A percentile compares a stretch with the other conserved stretches of the same genome.
These are phyloP conservation scores for Plasmopara halstedii DNA, from an alignment of 352 stramenopile species.

Conservation along the genomic window DNA sequence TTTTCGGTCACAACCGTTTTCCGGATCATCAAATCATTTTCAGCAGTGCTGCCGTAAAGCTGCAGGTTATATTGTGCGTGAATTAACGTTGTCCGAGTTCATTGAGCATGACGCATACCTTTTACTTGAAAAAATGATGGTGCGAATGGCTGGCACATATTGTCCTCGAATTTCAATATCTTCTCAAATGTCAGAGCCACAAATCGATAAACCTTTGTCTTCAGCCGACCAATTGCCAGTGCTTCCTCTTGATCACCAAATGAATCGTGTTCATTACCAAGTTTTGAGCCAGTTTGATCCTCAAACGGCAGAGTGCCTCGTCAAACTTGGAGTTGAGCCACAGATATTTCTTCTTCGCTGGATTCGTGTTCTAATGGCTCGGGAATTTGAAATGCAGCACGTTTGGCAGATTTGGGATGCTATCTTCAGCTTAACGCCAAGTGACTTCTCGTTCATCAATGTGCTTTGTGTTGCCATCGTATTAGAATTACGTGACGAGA, in stretches of 20 bases:
- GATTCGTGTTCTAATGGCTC: slow-evolving; percentile 70
- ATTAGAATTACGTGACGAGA: slow-evolving; percentile 54
- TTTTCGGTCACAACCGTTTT: slow-evolving; percentile 38
- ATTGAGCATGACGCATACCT: slow-evolving; percentile 66
- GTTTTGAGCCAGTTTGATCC: slow-evolving; percentile 57
- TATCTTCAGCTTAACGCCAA: slow-evolving; percentile 63
- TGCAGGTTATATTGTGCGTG: slow-evolving; percentile 38
- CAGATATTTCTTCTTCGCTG: slow-evolving; percentile 70
- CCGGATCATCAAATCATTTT: slow-evolving; percentile 30
- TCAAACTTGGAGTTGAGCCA: slow-evolving; percentile 41
- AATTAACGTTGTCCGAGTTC: slow-evolving; percentile 36
- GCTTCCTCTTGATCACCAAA: slow-evolving; percentile 58
- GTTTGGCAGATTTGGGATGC: slow-evolving; percentile 77
- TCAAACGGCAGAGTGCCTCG: slow-evolving; percentile 44
- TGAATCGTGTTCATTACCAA: slow-evolving; percentile 67
- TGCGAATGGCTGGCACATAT: slow-evolving; percentile 64
- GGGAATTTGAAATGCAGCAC: slow-evolving; percentile 64
- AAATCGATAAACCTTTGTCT: slow-evolving; percentile 14
- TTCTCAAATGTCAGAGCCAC: slow-evolving; percentile 8
- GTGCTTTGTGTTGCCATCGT: slow-evolving; percentile 67
- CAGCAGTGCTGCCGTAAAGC: slow-evolving; percentile 59
- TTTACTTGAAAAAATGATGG: slow-evolving; percentile 62
- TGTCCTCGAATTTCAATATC: slow-evolving; percentile 29
- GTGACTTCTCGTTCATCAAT: slow-evolving; percentile 73
- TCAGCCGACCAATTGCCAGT: slow-evolving; percentile 25